Conservation (phyloP, 306 rosid species). For the Biancaea sappan region DNA sequence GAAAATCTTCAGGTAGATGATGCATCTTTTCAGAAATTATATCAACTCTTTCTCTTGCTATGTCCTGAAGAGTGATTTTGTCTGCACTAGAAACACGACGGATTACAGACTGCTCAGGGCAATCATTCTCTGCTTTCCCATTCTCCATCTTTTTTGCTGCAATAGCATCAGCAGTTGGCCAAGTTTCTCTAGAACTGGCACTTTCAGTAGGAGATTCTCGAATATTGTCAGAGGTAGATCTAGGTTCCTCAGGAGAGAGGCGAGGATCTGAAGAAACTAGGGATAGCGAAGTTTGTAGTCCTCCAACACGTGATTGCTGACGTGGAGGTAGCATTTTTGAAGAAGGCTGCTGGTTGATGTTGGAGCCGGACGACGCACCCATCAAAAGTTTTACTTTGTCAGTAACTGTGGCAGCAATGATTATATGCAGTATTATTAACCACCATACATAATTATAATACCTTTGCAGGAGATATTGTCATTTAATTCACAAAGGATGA, state of each 20-base stretch:
- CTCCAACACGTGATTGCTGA: slow-evolving; percentile 82
- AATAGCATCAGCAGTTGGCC: slow-evolving; percentile 76
- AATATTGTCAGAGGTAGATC: slow-evolving; percentile 70
- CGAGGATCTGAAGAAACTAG: slow-evolving; percentile 79
- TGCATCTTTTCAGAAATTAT: slow-evolving; percentile 81
- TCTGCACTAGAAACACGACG: slow-evolving; percentile 83
- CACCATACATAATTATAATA: background rate
- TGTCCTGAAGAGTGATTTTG: slow-evolving; percentile 81
- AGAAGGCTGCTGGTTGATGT: slow-evolving; percentile 51
- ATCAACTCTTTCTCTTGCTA: slow-evolving; percentile 91
- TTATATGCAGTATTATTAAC: slow-evolving; percentile 16
- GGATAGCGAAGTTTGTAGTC: slow-evolving; percentile 78
- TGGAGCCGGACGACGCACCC: slow-evolving; percentile 70
- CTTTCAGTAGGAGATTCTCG: slow-evolving; percentile 94
- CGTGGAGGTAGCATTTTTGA: slow-evolving; percentile 80
- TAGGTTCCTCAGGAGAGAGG: slow-evolving; percentile 85
- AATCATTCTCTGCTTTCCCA: slow-evolving; percentile 70
- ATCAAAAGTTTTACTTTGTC: slow-evolving; percentile 42
- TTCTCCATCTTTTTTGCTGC: slow-evolving; percentile 82
- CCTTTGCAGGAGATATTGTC: background rate
- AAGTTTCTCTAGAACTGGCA: slow-evolving; percentile 91
- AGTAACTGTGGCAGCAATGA: slow-evolving; percentile 23
- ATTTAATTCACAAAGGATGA: background rate
- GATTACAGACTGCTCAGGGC: slow-evolving; percentile 78
- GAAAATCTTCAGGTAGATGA: slow-evolving; percentile 76